Conservation (phyloP, 106 monocot species). For the Apostasia ramifera region DNA sequence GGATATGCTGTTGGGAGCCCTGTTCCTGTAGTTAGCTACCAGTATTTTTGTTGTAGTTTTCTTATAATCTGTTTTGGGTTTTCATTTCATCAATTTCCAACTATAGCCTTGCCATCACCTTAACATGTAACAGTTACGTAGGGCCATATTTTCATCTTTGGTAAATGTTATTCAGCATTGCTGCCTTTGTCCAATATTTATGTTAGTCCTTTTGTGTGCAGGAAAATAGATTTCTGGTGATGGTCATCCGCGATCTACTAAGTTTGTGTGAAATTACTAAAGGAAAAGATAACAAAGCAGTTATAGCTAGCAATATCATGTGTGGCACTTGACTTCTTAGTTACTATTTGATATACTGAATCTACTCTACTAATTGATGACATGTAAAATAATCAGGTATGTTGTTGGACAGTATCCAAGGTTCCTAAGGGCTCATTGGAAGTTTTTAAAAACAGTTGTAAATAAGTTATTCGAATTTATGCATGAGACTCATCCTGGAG, state of each 20-base stretch:
- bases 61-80: no score
- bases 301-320: conserved; percentile 99
- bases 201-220: conserved; percentile 9
- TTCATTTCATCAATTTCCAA: no score
- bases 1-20: no score
- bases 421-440: conserved; percentile 99
- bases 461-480: conserved; percentile 99
- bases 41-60: no score
- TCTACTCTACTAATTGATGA: conserved; percentile 4
- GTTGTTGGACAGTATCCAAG: conserved; percentile 98
- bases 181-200: not conserved
- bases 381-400: conserved; percentile 60
- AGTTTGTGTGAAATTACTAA: conserved; percentile 99
- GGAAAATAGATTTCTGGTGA: conserved; percentile 98
- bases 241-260: conserved; percentile 96
- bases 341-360: not conserved
- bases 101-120: no score
- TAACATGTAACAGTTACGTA: not conserved
- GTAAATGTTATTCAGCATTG: not conserved
- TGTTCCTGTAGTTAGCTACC: no score
- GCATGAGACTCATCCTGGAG: conserved; percentile 99
- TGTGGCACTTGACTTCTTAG: conserved; percentile 12
- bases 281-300: conserved; percentile 99
- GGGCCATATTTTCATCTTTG: not conserved
- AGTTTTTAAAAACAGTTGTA: conserved; percentile 98